Conservation (phyloP, 1,284 basidiomycete genomes). For the Amylostereum areolatum region DNA sequence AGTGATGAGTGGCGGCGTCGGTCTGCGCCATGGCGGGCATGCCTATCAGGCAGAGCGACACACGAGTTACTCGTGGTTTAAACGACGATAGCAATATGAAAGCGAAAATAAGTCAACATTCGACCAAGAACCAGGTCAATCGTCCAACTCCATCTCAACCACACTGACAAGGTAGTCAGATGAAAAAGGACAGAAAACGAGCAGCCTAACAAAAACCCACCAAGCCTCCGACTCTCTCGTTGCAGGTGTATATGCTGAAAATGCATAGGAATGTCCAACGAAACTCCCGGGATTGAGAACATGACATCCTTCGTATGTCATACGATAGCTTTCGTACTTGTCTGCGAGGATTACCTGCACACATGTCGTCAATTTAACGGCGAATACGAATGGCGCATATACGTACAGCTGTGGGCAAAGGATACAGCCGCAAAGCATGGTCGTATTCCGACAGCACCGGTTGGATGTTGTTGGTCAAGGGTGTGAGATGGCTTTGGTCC, state of each 20-base stretch:
- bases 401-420: constrained; percentile 85
- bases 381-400: neutral
- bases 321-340: constrained; percentile 92
- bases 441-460: constrained; percentile 91
- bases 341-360: constrained; percentile 89
- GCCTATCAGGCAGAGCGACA: too few species aligned
- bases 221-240: constrained; percentile 74
- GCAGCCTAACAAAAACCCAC: constrained; percentile 28
- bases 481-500: constrained; percentile 89
- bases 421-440: constrained; percentile 89
- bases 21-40: too few species aligned
- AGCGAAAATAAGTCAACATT: neutral
- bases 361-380: constrained; percentile 7
- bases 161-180: constrained; percentile 17
- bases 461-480: constrained; percentile 78
- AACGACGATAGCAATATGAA: neutral
- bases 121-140: constrained; percentile 6
- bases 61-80: too few species aligned
- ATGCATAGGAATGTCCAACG: constrained; percentile 71
- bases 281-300: constrained; percentile 98
- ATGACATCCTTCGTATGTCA: constrained; percentile 98
- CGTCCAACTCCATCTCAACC: constrained; percentile 29
- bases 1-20: too few species aligned
- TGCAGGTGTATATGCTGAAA: constrained; percentile 85
- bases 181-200: neutral